These are phyloP conservation scores for Bipolaris oryzae DNA, from an alignment of 2,329 filamentous ascomycete genomes.

Conservation along the genomic window DNA sequence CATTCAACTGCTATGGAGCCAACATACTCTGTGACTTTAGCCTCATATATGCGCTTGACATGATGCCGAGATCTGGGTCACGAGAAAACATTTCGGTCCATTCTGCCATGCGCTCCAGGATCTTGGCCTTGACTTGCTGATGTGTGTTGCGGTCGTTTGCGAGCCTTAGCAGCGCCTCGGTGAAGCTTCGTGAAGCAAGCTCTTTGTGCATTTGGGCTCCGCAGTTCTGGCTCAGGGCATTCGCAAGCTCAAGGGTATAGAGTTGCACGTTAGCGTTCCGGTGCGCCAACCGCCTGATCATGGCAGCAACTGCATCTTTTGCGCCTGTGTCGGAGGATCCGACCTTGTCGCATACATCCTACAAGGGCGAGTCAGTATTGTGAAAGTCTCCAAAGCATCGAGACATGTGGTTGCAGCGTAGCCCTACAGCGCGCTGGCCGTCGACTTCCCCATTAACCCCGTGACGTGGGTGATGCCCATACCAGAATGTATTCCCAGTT, in stretches of 20 bases:
- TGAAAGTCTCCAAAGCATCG: not conserved
- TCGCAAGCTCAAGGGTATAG: slow-evolving; percentile 88
- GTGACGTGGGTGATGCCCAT: slow-evolving; percentile 21
- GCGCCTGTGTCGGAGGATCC: slow-evolving; percentile 61
- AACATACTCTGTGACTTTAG: slow-evolving; percentile 71
- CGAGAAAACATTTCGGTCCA: slow-evolving; percentile 94
- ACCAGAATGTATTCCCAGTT: slow-evolving; percentile 75
- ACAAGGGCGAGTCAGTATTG: slow-evolving; percentile 19
- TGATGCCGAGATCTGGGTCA: slow-evolving; percentile 92
- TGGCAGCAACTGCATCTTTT: slow-evolving; percentile 84
- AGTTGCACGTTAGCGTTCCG: slow-evolving; percentile 96
- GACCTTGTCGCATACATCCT: slow-evolving; percentile 68
- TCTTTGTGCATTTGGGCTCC: slow-evolving; percentile 86
- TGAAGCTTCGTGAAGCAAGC: slow-evolving; percentile 88
- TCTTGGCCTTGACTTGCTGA: slow-evolving; percentile 95
- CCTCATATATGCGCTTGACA: slow-evolving; percentile 92
- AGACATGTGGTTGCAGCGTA: not conserved
- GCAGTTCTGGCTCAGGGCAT: slow-evolving; percentile 91
- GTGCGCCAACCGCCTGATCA: slow-evolving; percentile 91
- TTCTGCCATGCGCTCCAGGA: slow-evolving; percentile 92
- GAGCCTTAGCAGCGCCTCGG: slow-evolving; percentile 87
- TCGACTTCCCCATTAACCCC: not conserved
- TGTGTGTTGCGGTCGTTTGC: slow-evolving; percentile 95
- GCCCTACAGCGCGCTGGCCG: not conserved
- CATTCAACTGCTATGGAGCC: not conserved